These are phyloP conservation scores for Fusarium brevicatenulatum DNA, from an alignment of 2,329 filamentous ascomycete genomes.

Conservation along the genomic window DNA sequence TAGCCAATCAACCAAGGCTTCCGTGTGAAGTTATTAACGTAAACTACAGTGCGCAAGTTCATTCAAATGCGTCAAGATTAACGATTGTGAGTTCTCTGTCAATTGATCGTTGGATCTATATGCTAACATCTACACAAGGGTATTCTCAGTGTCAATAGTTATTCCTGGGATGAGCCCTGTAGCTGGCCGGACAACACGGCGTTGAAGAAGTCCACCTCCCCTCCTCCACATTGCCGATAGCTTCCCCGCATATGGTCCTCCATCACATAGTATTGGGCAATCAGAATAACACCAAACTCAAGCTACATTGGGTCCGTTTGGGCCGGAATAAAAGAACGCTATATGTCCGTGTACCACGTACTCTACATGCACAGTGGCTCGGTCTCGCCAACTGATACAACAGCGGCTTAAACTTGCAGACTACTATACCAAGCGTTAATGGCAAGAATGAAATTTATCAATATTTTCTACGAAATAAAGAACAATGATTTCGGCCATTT, in stretches of 20 bases:
- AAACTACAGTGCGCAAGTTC: conserved; percentile 16
- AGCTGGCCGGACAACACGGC: not conserved
- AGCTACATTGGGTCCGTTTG: not conserved
- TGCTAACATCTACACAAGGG: not conserved
- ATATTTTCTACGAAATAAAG: not conserved
- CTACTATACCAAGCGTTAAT: not conserved
- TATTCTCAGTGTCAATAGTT: conserved; percentile 20
- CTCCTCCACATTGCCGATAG: not conserved
- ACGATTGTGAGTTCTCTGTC: conserved; percentile 18
- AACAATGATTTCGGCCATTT: rapidly evolving
- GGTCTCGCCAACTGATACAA: not conserved
- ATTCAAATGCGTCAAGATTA: conserved; percentile 21
- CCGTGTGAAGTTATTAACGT: not conserved
- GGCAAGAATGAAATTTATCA: too few species aligned
- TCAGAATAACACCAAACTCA: rapidly evolving
- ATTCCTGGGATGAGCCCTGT: not conserved
- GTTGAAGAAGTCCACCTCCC: not conserved
- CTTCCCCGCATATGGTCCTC: not conserved
- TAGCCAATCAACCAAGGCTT: rapidly evolving
- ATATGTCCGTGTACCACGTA: not conserved
- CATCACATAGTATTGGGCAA: too few species aligned
- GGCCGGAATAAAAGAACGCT: rapidly evolving
- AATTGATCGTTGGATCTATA: rapidly evolving
- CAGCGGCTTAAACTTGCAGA: not conserved
- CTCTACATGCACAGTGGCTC: too few species aligned